phyloP scores from a whole-genome alignment of 169 alveolate species.

The Plasmodium vinckei region DNA sequence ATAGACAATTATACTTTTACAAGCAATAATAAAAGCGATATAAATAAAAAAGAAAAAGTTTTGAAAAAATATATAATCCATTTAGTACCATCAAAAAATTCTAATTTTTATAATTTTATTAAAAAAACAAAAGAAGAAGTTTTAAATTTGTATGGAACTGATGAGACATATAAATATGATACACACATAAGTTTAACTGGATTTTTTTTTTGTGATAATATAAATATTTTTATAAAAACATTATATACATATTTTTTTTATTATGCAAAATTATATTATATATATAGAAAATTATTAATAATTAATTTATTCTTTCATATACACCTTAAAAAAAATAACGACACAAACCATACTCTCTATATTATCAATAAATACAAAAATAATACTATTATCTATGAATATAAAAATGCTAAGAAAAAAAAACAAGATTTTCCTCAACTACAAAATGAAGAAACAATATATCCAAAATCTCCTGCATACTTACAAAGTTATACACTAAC shows the following conservation, averaged over 20 bases:
- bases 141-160: slow-evolving; percentile 24
- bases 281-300: slow-evolving; percentile 10
- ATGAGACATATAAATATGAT: slow-evolving; percentile 71
- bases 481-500: no score
- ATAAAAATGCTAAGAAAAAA: not conserved
- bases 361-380: not conserved
- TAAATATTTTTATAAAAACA: slow-evolving; percentile 27
- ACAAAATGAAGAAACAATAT: not conserved
- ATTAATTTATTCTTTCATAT: slow-evolving; percentile 29
- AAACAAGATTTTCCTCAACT: not conserved
- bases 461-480: no score
- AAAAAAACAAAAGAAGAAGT: slow-evolving; percentile 58
- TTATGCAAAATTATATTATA: slow-evolving; percentile 39
- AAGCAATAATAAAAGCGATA: not conserved
- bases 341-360: not conserved
- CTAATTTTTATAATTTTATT: slow-evolving; percentile 31
- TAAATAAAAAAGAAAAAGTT: not conserved
- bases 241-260: slow-evolving; percentile 32
- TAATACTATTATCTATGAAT: not conserved
- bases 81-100: slow-evolving; percentile 63
- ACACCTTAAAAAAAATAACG: not conserved
- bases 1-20: not conserved
- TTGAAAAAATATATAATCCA: slow-evolving; percentile 52
- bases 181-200: slow-evolving; percentile 74
- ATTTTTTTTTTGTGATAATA: slow-evolving; percentile 41